Conservation (phyloP, 2,329 filamentous ascomycete species). For the Rhexocercosporidium sp. region DNA sequence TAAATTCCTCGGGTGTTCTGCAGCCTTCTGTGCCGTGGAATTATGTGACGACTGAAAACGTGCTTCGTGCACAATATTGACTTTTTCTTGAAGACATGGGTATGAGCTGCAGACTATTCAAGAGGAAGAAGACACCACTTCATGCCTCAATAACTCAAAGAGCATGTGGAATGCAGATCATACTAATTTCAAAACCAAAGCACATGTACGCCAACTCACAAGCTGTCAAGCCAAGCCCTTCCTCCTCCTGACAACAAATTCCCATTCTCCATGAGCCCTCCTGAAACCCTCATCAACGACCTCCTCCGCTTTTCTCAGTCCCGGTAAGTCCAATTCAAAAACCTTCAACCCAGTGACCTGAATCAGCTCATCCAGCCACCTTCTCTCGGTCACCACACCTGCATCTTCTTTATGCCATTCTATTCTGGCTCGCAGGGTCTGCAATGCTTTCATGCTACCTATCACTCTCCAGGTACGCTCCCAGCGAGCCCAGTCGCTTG, state of each 20-base stretch:
- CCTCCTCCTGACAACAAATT: constrained; percentile 9
- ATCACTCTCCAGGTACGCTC: constrained; percentile 33
- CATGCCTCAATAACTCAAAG: background rate
- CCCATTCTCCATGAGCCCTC: constrained; percentile 11
- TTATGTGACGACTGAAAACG: background rate
- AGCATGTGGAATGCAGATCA: too few species aligned
- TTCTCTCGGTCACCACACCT: constrained; percentile 23
- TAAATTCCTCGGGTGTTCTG: background rate
- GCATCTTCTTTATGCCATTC: constrained; percentile 25
- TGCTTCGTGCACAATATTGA: background rate
- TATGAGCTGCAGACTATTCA: too few species aligned
- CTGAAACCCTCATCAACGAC: constrained; percentile 11
- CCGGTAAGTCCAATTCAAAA: constrained; percentile 28
- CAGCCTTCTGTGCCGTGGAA: background rate
- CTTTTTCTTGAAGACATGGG: too few species aligned
- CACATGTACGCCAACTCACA: background rate
- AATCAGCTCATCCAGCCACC: constrained; percentile 27
- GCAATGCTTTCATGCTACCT: constrained; percentile 29
- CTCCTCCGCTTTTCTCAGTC: constrained; percentile 18
- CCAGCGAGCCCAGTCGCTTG: constrained; percentile 29
- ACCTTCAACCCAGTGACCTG: constrained; percentile 24
- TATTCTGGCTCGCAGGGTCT: constrained; percentile 23
- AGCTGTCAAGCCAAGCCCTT: background rate
- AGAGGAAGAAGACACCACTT: too few species aligned
- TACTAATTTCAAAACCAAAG: background rate